Percentiles rank a stretch among this genome's conserved stretches.
Conservation (phyloP, 768 basidiomycete species). For the Hericium erinaceus region DNA sequence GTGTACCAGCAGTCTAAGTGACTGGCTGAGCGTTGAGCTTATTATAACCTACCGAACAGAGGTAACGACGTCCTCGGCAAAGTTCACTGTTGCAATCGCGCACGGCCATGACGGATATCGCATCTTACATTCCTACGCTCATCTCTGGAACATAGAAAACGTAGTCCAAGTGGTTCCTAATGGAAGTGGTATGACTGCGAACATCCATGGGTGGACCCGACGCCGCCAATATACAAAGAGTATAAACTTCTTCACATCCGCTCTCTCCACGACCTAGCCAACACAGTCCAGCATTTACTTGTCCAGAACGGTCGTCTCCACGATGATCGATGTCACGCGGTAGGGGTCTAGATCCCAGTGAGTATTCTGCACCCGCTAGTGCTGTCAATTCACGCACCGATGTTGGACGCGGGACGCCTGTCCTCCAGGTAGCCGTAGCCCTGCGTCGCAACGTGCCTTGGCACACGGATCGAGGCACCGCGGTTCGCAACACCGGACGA, state of each 20-base stretch:
- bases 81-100: background rate
- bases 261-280: background rate
- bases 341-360: conserved; percentile 64
- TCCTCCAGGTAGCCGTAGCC: conserved; percentile 96
- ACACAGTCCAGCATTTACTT: conserved; percentile 27
- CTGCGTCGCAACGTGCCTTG: conserved; percentile 84
- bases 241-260: background rate
- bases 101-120: no score
- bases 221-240: background rate
- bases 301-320: conserved; percentile 77
- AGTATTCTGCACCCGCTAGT: background rate
- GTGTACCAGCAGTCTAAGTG: no score
- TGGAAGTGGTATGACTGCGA: background rate
- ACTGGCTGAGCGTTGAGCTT: no score
- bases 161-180: no score
- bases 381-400: conserved; percentile 49
- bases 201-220: background rate
- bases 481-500: conserved; percentile 95
- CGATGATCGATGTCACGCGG: conserved; percentile 82
- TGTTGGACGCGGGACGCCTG: conserved; percentile 96
- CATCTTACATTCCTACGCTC: no score
- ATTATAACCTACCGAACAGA: no score
- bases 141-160: no score
- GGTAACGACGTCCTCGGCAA: background rate
- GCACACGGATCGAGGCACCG: conserved; percentile 94